Evolutionary conservation across 228 moss, liverwort and hornwort genomes (phyloP), one percentile per base, ranked within the genome.

Genomic region (Sphagnum magellanicum): DNA sequence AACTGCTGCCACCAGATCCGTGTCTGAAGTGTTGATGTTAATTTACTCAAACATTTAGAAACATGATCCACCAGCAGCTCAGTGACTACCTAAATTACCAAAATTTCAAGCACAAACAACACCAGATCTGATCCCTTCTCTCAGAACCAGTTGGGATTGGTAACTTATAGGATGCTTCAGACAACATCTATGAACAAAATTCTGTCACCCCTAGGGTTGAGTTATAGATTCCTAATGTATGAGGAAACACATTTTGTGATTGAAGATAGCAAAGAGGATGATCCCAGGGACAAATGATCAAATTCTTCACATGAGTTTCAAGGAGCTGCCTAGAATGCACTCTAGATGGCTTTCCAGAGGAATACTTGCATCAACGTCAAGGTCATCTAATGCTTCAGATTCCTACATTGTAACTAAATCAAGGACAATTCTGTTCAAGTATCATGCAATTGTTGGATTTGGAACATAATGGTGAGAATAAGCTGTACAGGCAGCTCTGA

Each of bases 1-100:
- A 4, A 97, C 78, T 0, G 84, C 88, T 60, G 88, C 77, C 32
- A 93, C 86, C 15, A 91, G 77, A 75, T 91, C 91, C 66, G 78
- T 75, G 60, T 97, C 91, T 97, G 58, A 73, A 74, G 11, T 4
- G 51, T 15, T 9, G 5, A 7, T 61, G n/a, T 70, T 63, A 14
- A 74, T 73, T 55, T n/a, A 53, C 61, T 72, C 61, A 78, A 16
- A 6, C 52, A 51, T 67, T 5, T 49, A 6, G 15, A n/a, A n/a
- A 13, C 51, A 75, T 60, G 72, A 59, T 17, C 51, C 15, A 49
- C 53, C 15, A 9, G 60, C 47, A 5, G 59, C 8, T 50, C 5
- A 67, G 58, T 48, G 47, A 6, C 48, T 49, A 10, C 5, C 9
- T 47, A 52, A 4, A 46, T 14, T 15, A 69, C 50, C 53, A 48